phyloP scores from a whole-genome alignment of 345 rosid genomes.

The Eucalyptus rudis region DNA sequence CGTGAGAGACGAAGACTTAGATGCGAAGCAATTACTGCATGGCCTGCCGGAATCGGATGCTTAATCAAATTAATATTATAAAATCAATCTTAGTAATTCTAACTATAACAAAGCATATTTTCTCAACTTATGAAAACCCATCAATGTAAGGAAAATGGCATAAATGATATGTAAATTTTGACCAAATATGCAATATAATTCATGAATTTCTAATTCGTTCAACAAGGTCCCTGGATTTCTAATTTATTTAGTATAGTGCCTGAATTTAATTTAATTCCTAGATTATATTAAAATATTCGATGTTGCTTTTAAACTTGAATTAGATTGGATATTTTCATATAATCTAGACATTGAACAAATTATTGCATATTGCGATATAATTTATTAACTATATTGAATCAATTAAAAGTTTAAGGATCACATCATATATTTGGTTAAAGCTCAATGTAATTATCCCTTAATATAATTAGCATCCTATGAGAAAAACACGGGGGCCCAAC shows the following conservation, averaged over 20 bases:
- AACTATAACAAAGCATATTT: background rate
- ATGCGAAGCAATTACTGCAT: background rate
- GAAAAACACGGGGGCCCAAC: background rate
- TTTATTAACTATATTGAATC: no score
- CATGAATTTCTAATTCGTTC: fast-evolving
- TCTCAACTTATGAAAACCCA: background rate
- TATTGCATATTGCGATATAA: fast-evolving
- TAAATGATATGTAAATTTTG: no score
- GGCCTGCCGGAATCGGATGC: background rate
- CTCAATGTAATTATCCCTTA: no score
- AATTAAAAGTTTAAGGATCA: fast-evolving
- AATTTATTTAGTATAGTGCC: fast-evolving
- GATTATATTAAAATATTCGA: no score
- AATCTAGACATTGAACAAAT: no score
- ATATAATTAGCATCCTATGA: background rate
- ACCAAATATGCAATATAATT: background rate
- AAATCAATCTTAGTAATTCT: background rate
- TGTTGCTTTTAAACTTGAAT: no score
- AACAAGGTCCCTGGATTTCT: fast-evolving
- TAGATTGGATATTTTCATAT: background rate
- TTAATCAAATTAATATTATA: background rate
- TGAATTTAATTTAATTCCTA: no score
- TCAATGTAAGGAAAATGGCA: background rate
- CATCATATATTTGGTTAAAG: fast-evolving
- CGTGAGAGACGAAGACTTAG: background rate